phyloP scores from a whole-genome alignment of 495 filamentous ascomycete species.

The Penicillium bialowiezense region DNA sequence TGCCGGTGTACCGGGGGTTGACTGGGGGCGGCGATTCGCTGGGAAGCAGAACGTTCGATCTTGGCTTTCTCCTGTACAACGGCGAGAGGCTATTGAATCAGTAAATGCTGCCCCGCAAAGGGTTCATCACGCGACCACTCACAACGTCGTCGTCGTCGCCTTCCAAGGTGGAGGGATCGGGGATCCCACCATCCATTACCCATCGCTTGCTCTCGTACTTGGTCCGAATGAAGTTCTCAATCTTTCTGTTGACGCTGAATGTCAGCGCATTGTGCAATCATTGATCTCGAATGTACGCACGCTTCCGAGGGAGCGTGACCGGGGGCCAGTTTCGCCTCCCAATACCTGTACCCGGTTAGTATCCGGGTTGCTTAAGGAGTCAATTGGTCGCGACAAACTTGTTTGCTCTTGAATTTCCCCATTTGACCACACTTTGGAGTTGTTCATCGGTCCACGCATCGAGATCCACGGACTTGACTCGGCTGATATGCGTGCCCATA shows the following conservation, averaged over 20 bases:
- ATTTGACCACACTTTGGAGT: conserved; percentile 82
- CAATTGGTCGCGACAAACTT: conserved; percentile 54
- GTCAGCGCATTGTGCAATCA: conserved; percentile 1
- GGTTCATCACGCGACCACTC: conserved; percentile 15
- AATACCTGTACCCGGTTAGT: conserved; percentile 58
- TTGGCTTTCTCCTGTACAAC: conserved; percentile 72
- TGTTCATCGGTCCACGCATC: conserved; percentile 99
- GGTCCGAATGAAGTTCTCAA: conserved; percentile 98
- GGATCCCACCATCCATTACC: conserved; percentile 95
- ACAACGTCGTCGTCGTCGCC: conserved; percentile 80
- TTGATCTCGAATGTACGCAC: conserved; percentile 40
- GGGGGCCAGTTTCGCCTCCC: conserved; percentile 90
- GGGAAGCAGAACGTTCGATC: conserved; percentile 59
- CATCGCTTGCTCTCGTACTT: conserved; percentile 98
- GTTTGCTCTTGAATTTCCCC: conserved; percentile 94
- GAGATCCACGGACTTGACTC: conserved; percentile 96
- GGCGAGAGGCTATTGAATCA: conserved; percentile 59
- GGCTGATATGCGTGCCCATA: conserved; percentile 97
- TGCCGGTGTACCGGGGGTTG: conserved; percentile 43
- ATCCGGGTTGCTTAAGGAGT: background rate
- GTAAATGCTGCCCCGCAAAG: conserved; percentile 3
- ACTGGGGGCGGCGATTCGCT: conserved; percentile 40
- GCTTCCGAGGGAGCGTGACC: conserved; percentile 96
- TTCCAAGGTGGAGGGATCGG: conserved; percentile 84
- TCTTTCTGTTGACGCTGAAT: conserved; percentile 57